A percentile compares a stretch with the other conserved stretches of the same genome.
Conservation (phyloP, 1,284 basidiomycete genomes). For the Ganoderma leucocontextum region DNA sequence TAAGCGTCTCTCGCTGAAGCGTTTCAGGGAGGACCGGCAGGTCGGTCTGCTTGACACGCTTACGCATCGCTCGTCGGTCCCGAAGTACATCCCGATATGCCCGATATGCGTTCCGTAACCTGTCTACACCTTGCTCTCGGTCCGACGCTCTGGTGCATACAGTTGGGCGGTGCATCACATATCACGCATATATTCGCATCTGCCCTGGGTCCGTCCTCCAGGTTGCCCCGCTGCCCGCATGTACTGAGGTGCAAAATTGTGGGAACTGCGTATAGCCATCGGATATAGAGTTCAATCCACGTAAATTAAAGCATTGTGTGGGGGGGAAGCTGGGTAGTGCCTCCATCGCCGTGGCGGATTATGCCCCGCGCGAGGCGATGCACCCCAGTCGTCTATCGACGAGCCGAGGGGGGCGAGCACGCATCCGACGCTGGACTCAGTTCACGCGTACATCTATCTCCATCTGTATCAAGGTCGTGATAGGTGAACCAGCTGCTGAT, state of each 20-base stretch:
- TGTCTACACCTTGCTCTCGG: not conserved
- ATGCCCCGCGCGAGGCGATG: not conserved
- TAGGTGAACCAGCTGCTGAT: not conserved
- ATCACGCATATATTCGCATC: not conserved
- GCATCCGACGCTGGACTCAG: not conserved
- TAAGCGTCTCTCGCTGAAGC: not conserved
- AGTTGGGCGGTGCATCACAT: not conserved
- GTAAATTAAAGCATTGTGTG: not conserved
- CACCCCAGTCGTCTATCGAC: not conserved
- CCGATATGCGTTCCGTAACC: not conserved
- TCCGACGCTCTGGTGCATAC: not conserved
- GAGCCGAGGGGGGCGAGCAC: not conserved
- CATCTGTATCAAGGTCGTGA: not conserved
- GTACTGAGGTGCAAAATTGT: not conserved
- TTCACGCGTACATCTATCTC: not conserved
- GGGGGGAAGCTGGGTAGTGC: not conserved
- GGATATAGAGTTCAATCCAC: not conserved
- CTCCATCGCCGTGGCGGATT: not conserved
- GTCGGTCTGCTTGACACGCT: not conserved
- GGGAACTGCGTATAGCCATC: not conserved
- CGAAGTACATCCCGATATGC: not conserved
- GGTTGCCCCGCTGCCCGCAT: not conserved
- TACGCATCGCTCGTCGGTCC: not conserved
- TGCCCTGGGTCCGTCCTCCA: not conserved
- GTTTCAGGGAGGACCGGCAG: not conserved